phyloP scores from a whole-genome alignment of 2,329 filamentous ascomycete species.

The Ceratocystis cubensis region DNA sequence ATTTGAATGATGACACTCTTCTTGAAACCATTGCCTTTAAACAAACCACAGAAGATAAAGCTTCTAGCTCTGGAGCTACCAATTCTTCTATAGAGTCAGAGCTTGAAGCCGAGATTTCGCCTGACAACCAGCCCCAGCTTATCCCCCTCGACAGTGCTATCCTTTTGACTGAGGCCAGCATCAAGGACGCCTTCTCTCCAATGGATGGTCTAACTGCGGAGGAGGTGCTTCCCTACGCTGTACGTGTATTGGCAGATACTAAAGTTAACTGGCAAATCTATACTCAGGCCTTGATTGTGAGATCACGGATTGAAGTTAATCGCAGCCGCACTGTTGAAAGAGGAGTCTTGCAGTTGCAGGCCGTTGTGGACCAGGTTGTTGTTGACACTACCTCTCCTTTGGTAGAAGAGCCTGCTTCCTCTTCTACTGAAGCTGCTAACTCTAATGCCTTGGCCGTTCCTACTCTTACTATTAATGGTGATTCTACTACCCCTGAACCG shows the following conservation, averaged over 20 bases:
- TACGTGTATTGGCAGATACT: slow-evolving; percentile 73
- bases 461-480: slow-evolving; percentile 24
- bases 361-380: slow-evolving; percentile 87
- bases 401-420: neutral
- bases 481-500: slow-evolving; percentile 22
- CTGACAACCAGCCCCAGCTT: slow-evolving; percentile 70
- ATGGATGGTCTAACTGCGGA: slow-evolving; percentile 79
- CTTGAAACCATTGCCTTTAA: slow-evolving; percentile 77
- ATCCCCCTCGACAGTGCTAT: slow-evolving; percentile 80
- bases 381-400: slow-evolving; percentile 53
- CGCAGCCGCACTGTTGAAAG: slow-evolving; percentile 77
- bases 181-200: slow-evolving; percentile 78
- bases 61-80: slow-evolving; percentile 37
- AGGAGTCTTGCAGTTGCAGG: slow-evolving; percentile 83
- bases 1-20: slow-evolving; percentile 84
- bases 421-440: slow-evolving; percentile 21
- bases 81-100: slow-evolving; percentile 25
- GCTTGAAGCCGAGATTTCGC: slow-evolving; percentile 50
- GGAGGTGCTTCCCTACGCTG: slow-evolving; percentile 83
- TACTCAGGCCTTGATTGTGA: slow-evolving; percentile 79
- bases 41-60: slow-evolving; percentile 23
- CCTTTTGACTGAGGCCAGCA: slow-evolving; percentile 71
- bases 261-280: slow-evolving; percentile 97
- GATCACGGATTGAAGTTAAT: slow-evolving; percentile 82
- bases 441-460: neutral